A percentile compares a stretch with the other conserved stretches of the same genome.
Conservation (phyloP, 2,329 filamentous ascomycete genomes). For the Aspergillus floridensis region DNA sequence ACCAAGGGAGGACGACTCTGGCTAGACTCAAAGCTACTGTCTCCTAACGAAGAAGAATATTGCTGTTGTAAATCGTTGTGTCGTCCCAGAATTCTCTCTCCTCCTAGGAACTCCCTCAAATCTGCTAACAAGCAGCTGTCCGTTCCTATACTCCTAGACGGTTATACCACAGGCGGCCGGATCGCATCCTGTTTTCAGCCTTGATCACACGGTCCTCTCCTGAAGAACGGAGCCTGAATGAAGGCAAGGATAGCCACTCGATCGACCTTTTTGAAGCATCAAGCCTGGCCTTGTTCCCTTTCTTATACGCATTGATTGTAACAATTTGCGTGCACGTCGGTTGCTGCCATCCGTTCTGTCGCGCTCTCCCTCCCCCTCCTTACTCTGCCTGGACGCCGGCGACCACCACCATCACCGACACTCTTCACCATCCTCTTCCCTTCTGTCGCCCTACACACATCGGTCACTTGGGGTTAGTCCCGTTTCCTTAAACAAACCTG, state of each 20-base stretch:
- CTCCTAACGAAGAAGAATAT: too few species aligned
- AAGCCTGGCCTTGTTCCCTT: not conserved
- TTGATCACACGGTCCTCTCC: not conserved
- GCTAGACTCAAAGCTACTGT: too few species aligned
- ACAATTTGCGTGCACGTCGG: not conserved
- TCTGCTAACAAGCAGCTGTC: not conserved
- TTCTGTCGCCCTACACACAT: not conserved
- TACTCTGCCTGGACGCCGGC: not conserved
- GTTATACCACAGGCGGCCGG: not conserved
- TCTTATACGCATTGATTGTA: not conserved
- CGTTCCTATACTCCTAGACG: not conserved
- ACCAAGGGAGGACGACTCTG: too few species aligned
- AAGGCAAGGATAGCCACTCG: not conserved
- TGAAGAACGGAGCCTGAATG: not conserved
- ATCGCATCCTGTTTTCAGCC: not conserved
- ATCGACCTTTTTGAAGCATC: not conserved
- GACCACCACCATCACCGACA: not conserved
- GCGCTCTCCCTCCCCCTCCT: slow-evolving; percentile 4
- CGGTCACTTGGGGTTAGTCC: not conserved
- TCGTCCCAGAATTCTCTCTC: not conserved
- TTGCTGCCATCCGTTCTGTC: not conserved
- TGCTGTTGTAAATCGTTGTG: too few species aligned
- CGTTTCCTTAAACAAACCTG: not conserved
- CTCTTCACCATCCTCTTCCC: slow-evolving; percentile 1
- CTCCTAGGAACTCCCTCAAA: not conserved